phyloP scores from a whole-genome alignment of 2,329 filamentous ascomycete species.

The Rasamsonia emersonii region DNA sequence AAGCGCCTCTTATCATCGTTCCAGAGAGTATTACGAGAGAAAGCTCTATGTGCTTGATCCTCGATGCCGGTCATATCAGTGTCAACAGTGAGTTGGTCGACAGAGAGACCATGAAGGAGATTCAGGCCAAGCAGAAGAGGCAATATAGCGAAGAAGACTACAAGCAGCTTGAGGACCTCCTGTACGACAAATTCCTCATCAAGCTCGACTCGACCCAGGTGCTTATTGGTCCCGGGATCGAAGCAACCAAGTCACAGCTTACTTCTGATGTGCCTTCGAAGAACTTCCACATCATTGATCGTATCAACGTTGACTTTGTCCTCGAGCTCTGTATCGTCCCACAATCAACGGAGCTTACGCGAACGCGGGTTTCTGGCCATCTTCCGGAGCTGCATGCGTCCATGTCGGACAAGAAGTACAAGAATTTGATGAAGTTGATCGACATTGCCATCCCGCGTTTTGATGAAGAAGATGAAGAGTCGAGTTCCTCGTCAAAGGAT shows the following conservation, averaged over 20 bases:
- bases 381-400: constrained; percentile 86
- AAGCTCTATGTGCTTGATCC: constrained; percentile 77
- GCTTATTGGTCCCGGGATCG: constrained; percentile 85
- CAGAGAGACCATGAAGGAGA: constrained; percentile 76
- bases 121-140: constrained; percentile 83
- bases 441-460: constrained; percentile 91
- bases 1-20: constrained; percentile 91
- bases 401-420: constrained; percentile 93
- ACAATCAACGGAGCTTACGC: constrained; percentile 85
- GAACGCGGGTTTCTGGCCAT: constrained; percentile 83
- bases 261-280: constrained; percentile 57
- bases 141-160: constrained; percentile 85
- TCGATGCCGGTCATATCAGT: constrained; percentile 93
- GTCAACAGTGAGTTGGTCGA: constrained; percentile 92
- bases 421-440: constrained; percentile 89
- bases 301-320: constrained; percentile 94
- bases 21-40: constrained; percentile 81
- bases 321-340: constrained; percentile 97
- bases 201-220: constrained; percentile 93
- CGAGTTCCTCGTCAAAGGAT: constrained; percentile 17
- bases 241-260: constrained; percentile 78
- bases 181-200: constrained; percentile 96
- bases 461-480: constrained; percentile 39
- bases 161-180: constrained; percentile 75
- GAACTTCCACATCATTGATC: constrained; percentile 82